Evolutionary conservation across 2,329 filamentous ascomycete species (phyloP).

Genomic region (Xylaria multiplex): DNA sequence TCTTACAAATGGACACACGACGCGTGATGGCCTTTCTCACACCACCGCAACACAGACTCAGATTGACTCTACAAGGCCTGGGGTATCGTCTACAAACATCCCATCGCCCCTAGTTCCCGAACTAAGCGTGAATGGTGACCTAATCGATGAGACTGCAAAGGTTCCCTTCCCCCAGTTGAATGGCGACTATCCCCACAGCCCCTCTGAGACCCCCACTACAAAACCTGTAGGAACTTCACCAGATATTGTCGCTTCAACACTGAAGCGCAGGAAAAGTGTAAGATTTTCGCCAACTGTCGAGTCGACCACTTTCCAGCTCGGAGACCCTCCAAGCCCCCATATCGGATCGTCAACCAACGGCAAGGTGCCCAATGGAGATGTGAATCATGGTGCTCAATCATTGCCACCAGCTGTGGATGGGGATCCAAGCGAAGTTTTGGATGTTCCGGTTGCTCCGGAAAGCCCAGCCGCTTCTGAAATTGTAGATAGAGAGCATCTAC

Average conservation of each 20-base stretch:
- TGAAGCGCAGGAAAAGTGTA: slow-evolving; percentile 70
- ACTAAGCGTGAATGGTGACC: slow-evolving; percentile 3
- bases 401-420: slow-evolving; percentile 31
- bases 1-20: slow-evolving; percentile 30
- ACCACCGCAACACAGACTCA: background rate
- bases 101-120: background rate
- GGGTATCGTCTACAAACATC: slow-evolving; percentile 2
- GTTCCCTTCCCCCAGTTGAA: slow-evolving; percentile 22
- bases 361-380: slow-evolving; percentile 33
- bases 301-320: slow-evolving; percentile 67
- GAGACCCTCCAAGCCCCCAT: slow-evolving; percentile 62
- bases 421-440: slow-evolving; percentile 22
- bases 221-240: slow-evolving; percentile 12
- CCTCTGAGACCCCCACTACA: slow-evolving; percentile 10
- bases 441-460: background rate
- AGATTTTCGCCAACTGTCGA: slow-evolving; percentile 75
- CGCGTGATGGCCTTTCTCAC: background rate
- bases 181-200: slow-evolving; percentile 26
- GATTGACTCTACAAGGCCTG: background rate
- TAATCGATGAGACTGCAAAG: background rate
- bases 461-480: slow-evolving; percentile 44
- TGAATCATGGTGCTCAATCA: slow-evolving; percentile 33
- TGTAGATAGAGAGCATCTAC: slow-evolving; percentile 80
- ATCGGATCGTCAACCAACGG: slow-evolving; percentile 42
- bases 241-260: slow-evolving; percentile 29